phyloP scores from a whole-genome alignment of 192 early-diverging fungal species.

The Backusella parvicylindrica region DNA sequence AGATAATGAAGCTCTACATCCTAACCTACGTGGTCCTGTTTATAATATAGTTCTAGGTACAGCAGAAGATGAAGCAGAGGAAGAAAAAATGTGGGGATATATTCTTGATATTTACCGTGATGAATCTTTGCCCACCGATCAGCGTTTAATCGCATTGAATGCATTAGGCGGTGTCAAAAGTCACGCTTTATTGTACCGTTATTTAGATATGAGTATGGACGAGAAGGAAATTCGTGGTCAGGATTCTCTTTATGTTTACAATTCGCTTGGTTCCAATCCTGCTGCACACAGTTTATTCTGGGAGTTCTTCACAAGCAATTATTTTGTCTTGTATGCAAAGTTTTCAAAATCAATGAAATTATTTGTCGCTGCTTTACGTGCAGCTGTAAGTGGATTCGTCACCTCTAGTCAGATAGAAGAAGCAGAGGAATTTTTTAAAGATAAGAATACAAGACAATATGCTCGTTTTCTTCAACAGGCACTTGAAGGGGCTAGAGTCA shows the following conservation, averaged over 20 bases:
- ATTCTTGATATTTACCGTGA: conserved; percentile 61
- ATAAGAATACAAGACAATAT: conserved; percentile 60
- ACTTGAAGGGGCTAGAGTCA: conserved; percentile 62
- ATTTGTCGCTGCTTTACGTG: conserved; percentile 45
- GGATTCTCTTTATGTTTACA: conserved; percentile 57
- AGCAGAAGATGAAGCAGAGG: conserved; percentile 56
- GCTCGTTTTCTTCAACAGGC: conserved; percentile 67
- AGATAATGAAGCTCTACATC: conserved; percentile 67
- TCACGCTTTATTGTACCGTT: conserved; percentile 51
- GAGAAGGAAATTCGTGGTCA: conserved; percentile 66
- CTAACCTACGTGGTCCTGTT: conserved; percentile 68
- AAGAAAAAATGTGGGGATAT: conserved; percentile 44
- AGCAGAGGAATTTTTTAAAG: conserved; percentile 59
- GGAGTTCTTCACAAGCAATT: conserved; percentile 66
- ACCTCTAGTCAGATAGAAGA: conserved; percentile 55
- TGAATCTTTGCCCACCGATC: conserved; percentile 57
- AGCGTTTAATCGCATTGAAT: conserved; percentile 62
- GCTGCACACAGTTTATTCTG: conserved; percentile 56
- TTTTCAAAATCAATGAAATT: conserved; percentile 51
- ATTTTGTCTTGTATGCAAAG: conserved; percentile 47
- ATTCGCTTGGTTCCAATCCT: conserved; percentile 50
- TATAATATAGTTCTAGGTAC: conserved; percentile 67
- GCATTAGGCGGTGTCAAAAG: conserved; percentile 58
- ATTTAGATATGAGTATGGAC: conserved; percentile 59
- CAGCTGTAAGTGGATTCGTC: conserved; percentile 39